Evolutionary conservation across 345 rosid genomes (phyloP), one percentile per base, ranked within the genome.

Genomic region (Mangifera indica): DNA sequence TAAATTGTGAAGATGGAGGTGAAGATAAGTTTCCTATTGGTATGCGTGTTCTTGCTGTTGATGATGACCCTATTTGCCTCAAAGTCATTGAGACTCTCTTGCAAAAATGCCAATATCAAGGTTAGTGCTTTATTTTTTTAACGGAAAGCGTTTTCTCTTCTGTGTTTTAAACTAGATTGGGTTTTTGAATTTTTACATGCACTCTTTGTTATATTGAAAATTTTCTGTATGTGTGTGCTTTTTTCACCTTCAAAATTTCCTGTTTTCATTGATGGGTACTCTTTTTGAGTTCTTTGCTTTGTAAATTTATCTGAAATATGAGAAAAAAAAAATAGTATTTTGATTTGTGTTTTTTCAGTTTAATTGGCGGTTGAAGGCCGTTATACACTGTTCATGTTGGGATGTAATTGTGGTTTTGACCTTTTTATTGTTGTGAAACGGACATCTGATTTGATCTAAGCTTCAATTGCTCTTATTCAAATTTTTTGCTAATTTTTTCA

Each of bases 11-110:
- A 63, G 84, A 82, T 65, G 76, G 73, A 0, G 52, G 52, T 67
- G 56, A 13, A 15, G 84, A 82, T 71, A 24, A 66, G 66, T 85
- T 90, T 59, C 92, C 90, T 21, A 75, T 77, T 22, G 89, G 87
- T 37, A 78, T 90, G 88, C 87, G 88, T 62, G 87, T 90, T 72
- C 72, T 90, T 32, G 92, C 91, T 11, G 92, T 88, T 49, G 96
- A 90, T 51, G 96, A 87, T 68, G 88, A 90, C 76, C 89, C 84
- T 22, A 82, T 73, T 46, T 90, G 96, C 77, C 89, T 90, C 62
- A 79, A 76, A 75, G 66, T 87, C 57, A 60, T 90, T 72, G 92
- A 82, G 76, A 81, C 4, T 68, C 76, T 88, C 70, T 88, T 88
- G 60, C 84, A 77, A 54, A 81, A 76, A 84, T 88, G 90, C 85